phyloP scores from a whole-genome alignment of 495 filamentous ascomycete genomes.

The Ascobolus immersus region DNA sequence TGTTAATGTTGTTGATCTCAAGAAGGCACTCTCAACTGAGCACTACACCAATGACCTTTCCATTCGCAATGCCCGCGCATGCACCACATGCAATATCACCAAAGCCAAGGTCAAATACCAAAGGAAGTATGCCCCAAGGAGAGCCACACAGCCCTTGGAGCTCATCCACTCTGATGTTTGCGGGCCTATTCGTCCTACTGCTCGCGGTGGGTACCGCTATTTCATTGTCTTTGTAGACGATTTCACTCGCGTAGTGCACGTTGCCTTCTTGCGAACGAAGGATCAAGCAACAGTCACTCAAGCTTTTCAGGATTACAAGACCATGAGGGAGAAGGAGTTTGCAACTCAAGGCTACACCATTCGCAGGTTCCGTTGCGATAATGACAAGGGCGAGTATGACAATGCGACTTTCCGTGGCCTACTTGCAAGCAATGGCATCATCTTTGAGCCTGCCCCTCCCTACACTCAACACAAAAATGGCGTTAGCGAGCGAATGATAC shows the following conservation, averaged over 20 bases:
- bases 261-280: not conserved
- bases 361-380: not conserved
- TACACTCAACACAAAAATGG: not conserved
- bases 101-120: no score
- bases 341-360: slow-evolving; percentile 1
- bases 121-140: no score
- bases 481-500: not conserved
- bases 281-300: no score
- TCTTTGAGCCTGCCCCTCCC: not conserved
- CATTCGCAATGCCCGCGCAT: no score
- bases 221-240: slow-evolving; percentile 1
- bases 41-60: no score
- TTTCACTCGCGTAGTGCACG: not conserved
- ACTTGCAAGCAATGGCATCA: not conserved
- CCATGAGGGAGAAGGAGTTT: not conserved
- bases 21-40: no score
- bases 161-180: slow-evolving; percentile 1
- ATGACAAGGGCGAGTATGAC: not conserved
- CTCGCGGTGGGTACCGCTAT: not conserved
- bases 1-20: no score
- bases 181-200: not conserved
- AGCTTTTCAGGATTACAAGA: not conserved
- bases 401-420: not conserved
- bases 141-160: not conserved
- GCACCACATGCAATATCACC: no score